A percentile compares a stretch with the other conserved stretches of the same genome.
phyloP scores from a whole-genome alignment of 306 rosid species.

The Quillaja saponaria region DNA sequence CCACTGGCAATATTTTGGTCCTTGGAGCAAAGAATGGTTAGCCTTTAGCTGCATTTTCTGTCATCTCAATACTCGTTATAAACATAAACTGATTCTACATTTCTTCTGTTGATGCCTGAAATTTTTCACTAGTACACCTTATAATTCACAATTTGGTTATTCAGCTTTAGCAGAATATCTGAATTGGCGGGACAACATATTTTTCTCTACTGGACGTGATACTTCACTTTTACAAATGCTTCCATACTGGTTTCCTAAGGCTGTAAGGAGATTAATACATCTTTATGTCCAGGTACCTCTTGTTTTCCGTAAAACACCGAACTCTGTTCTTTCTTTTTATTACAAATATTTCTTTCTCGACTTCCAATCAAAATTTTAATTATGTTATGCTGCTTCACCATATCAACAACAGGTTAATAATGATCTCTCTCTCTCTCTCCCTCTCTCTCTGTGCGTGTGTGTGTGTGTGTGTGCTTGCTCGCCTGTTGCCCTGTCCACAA shows the following conservation, averaged over 20 bases:
- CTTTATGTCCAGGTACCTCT: conserved; percentile 83
- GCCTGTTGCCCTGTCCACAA: too few species aligned
- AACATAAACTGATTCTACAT: conserved; percentile 18
- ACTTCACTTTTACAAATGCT: conserved; percentile 93
- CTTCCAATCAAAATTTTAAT: conserved; percentile 16
- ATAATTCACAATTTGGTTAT: conserved; percentile 26
- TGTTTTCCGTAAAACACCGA: conserved; percentile 24
- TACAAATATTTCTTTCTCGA: conserved; percentile 14
- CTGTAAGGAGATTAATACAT: conserved; percentile 76
- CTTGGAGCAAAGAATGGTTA: conserved; percentile 74
- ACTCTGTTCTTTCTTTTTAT: conserved; percentile 27
- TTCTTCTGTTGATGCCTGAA: conserved; percentile 14
- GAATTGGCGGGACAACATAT: conserved; percentile 78
- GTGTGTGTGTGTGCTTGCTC: too few species aligned
- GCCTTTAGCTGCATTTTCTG: conserved; percentile 34
- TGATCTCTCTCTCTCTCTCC: conserved; percentile 10
- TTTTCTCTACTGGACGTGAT: conserved; percentile 84
- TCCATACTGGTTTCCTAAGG: conserved; percentile 94
- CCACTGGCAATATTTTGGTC: conserved; percentile 48
- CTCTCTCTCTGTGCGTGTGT: neutral
- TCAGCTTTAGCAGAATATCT: conserved; percentile 78
- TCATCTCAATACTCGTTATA: too few species aligned
- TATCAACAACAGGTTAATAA: conserved; percentile 14
- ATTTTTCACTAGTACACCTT: conserved; percentile 7
- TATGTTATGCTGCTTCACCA: conserved; percentile 15